phyloP scores from a whole-genome alignment of 352 stramenopile species.

The Globisporangium recalcitrans region DNA sequence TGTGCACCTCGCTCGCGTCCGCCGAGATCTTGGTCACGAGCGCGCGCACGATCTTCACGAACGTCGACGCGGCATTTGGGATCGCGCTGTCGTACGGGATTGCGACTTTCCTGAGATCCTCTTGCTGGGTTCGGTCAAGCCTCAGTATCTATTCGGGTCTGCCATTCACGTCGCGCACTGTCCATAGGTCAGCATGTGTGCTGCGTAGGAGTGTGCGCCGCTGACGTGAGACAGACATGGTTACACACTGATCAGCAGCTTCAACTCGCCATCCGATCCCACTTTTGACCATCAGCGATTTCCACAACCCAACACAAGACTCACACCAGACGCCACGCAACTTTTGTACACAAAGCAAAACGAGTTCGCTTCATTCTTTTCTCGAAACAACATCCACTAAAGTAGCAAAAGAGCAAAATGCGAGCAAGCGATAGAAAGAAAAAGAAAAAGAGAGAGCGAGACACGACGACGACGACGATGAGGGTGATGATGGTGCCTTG shows the following conservation, averaged over 20 bases:
- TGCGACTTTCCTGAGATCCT: not conserved
- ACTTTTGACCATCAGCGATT: not conserved
- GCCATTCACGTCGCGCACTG: not conserved
- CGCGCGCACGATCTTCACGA: constrained; percentile 38
- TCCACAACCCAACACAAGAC: not conserved
- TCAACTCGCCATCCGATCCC: not conserved
- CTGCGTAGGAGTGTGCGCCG: not conserved
- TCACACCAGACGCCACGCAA: too few relatives aligned
- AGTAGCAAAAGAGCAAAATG: constrained; percentile 13
- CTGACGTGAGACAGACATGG: not conserved
- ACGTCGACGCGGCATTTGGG: constrained; percentile 23
- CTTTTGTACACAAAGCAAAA: constrained; percentile 3
- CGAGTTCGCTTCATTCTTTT: constrained; percentile 5
- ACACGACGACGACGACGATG: not conserved
- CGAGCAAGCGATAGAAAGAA: constrained; percentile 8
- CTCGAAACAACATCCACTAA: constrained; percentile 5
- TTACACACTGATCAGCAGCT: not conserved
- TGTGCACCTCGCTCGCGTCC: constrained; percentile 33
- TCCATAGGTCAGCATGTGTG: not conserved
- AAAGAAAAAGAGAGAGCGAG: not conserved
- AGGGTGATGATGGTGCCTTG: not conserved
- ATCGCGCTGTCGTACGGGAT: constrained; percentile 50
- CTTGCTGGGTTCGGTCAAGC: not conserved
- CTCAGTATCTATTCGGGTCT: not conserved
- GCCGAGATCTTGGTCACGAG: constrained; percentile 33